phyloP scores from a whole-genome alignment of 2,329 filamentous ascomycete species.

The Endoconidiophora laricicola region DNA sequence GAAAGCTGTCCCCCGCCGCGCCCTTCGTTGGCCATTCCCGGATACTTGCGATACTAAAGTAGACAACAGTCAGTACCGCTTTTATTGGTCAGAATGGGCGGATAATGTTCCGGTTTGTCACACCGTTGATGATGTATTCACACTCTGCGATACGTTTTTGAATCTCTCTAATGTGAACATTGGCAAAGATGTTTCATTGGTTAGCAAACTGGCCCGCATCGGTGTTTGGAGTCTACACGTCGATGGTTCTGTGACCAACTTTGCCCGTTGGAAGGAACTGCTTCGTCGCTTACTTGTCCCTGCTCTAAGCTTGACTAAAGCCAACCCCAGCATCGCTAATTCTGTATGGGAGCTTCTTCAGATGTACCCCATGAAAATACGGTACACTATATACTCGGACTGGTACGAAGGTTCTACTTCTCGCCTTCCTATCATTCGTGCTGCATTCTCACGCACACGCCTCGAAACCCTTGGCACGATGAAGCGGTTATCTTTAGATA shows the following conservation, averaged over 20 bases:
- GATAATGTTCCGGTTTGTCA: slow-evolving; percentile 89
- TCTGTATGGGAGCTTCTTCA: slow-evolving; percentile 74
- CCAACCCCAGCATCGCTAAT: slow-evolving; percentile 70
- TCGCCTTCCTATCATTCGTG: slow-evolving; percentile 57
- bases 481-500: slow-evolving; percentile 78
- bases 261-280: slow-evolving; percentile 66
- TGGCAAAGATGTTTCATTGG: slow-evolving; percentile 60
- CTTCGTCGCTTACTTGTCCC: slow-evolving; percentile 75
- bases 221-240: slow-evolving; percentile 57
- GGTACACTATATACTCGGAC: slow-evolving; percentile 83
- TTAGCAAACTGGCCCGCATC: slow-evolving; percentile 74
- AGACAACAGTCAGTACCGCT: slow-evolving; percentile 67
- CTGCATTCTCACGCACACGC: slow-evolving; percentile 59
- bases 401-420: slow-evolving; percentile 76
- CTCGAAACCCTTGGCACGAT: slow-evolving; percentile 72
- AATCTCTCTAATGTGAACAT: slow-evolving; percentile 81
- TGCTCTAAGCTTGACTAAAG: slow-evolving; percentile 67
- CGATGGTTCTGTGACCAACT: slow-evolving; percentile 55
- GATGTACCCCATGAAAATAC: slow-evolving; percentile 55
- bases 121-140: slow-evolving; percentile 76
- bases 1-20: slow-evolving; percentile 44
- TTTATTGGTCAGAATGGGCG: slow-evolving; percentile 95
- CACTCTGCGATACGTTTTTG: slow-evolving; percentile 66
- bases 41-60: slow-evolving; percentile 55
- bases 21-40: slow-evolving; percentile 68